Base-by-base conservation (phyloP, 768 basidiomycete species). In the Sporobolomyces pararoseus region DNA sequence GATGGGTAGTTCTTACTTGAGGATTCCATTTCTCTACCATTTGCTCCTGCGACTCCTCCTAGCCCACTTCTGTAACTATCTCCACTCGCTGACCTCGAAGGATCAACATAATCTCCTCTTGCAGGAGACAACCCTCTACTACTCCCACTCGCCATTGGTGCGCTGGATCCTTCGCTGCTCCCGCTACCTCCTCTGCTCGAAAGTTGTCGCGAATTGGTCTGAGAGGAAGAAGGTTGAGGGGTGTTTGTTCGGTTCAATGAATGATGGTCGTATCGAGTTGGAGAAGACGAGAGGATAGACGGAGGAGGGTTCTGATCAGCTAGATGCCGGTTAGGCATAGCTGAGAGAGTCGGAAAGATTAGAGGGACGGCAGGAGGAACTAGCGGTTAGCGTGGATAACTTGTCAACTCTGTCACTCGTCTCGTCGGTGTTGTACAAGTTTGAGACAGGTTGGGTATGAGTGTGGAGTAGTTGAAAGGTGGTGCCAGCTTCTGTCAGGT, bases 61-160 rank as follows among this genome's bases (percentile, higher is more conserved):
- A n/a, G n/a, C n/a, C n/a, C n/a, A n/a, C n/a, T n/a, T n/a, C n/a
- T 46, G 34, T 37, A 42, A 51, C 62, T 50, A 27, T 52, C 49
- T 35, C 49, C 62, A 27, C 49, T 51, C 49, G 23, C 35, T 23
- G 49, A 51, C 50, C 50, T 50, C 62, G 62, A 35, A 34, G 21
- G 32, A 37, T 31, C 25, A 13, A 5, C 19, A 5, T n/a, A 23
- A 19, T 17, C 21, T 7, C 34, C 39, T 19, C 63, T 9, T 34
- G 52, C 19, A 17, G 63, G 63, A 25, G 63, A 54, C 21, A 53
- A 25, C 13, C 52, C 57, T 69, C 63, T n/a, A 27, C 34, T 62
- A 23, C 49, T 54, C 12, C 27, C 42, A 27, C 25, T 46, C 16
- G 25, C 42, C 39, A 31, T 46, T 25, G 39, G 58, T 31, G 32